These are phyloP conservation scores for Extremus antarcticus DNA, from an alignment of 495 filamentous ascomycete species.

Conservation along the genomic window DNA sequence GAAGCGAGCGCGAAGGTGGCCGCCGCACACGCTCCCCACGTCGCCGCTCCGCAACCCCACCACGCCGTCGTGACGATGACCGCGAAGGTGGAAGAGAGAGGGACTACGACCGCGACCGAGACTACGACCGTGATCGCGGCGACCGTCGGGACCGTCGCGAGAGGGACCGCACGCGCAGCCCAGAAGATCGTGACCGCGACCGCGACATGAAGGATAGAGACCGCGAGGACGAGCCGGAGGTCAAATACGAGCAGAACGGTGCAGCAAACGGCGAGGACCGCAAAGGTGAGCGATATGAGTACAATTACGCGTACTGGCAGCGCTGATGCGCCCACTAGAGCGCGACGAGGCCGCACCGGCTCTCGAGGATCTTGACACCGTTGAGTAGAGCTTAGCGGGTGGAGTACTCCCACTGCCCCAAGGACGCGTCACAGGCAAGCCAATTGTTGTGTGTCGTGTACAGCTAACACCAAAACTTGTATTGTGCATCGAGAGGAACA, in stretches of 20 bases:
- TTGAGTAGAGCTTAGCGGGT: slow-evolving; percentile 56
- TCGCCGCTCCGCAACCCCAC: slow-evolving; percentile 59
- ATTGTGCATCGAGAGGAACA: neutral
- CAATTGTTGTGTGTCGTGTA: neutral
- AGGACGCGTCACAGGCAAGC: neutral
- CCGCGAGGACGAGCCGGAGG: slow-evolving; percentile 29
- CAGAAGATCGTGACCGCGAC: slow-evolving; percentile 47
- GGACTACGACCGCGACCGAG: slow-evolving; percentile 58
- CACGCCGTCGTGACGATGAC: slow-evolving; percentile 63
- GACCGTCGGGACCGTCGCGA: slow-evolving; percentile 42
- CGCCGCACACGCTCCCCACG: slow-evolving; percentile 62
- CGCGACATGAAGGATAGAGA: slow-evolving; percentile 45
- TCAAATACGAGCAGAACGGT: slow-evolving; percentile 46
- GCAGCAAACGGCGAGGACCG: slow-evolving; percentile 71
- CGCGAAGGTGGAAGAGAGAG: slow-evolving; percentile 88
- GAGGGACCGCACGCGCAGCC: slow-evolving; percentile 38
- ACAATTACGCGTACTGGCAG: neutral
- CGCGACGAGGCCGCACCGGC: slow-evolving; percentile 51
- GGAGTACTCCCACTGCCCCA: no score
- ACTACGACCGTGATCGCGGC: slow-evolving; percentile 42
- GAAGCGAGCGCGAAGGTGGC: slow-evolving; percentile 48
- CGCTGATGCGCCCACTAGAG: neutral
- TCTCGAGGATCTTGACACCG: slow-evolving; percentile 94
- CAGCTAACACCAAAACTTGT: no score
- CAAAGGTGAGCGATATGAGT: slow-evolving; percentile 54